phyloP scores from a whole-genome alignment of 2,329 filamentous ascomycete genomes.

The Verticillium nubilum region DNA sequence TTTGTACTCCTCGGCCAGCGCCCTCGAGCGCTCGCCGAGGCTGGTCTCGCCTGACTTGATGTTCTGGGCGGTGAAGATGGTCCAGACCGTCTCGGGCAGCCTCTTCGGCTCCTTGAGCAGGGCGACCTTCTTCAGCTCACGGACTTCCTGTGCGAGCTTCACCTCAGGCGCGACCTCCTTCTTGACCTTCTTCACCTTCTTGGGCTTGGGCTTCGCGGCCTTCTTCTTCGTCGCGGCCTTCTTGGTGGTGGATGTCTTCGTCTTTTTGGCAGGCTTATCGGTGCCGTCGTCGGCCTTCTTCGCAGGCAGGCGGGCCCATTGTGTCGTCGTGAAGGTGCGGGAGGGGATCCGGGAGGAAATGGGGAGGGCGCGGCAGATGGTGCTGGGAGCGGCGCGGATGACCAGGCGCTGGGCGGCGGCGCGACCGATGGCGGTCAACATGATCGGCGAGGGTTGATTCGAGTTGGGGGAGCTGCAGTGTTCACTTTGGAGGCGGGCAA shows the following conservation, averaged over 20 bases:
- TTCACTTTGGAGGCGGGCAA: background rate
- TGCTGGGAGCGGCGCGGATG: conserved; percentile 13
- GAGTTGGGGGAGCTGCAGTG: background rate
- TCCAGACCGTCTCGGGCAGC: conserved; percentile 28
- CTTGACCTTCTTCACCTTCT: conserved; percentile 20
- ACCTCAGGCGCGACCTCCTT: conserved; percentile 32
- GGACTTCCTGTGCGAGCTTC: conserved; percentile 24
- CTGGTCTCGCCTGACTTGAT: conserved; percentile 16
- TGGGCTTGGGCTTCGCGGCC: conserved; percentile 17
- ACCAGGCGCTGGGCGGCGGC: conserved; percentile 29
- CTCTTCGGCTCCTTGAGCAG: conserved; percentile 32
- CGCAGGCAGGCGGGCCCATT: conserved; percentile 18
- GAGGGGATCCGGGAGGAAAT: conserved; percentile 3
- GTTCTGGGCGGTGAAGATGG: conserved; percentile 27
- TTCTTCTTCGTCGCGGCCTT: conserved; percentile 12
- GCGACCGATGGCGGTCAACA: conserved; percentile 37
- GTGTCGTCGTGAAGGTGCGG: conserved; percentile 26
- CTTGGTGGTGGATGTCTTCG: conserved; percentile 5
- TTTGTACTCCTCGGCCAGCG: conserved; percentile 29
- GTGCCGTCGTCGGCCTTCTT: conserved; percentile 13
- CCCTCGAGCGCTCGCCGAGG: conserved; percentile 17
- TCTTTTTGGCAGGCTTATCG: conserved; percentile 16
- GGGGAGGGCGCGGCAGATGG: conserved; percentile 15
- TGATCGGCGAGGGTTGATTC: conserved; percentile 14
- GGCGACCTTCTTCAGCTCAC: conserved; percentile 32